phyloP scores from a whole-genome alignment of 2,329 filamentous ascomycete species.

The Botrytis pseudocinerea region DNA sequence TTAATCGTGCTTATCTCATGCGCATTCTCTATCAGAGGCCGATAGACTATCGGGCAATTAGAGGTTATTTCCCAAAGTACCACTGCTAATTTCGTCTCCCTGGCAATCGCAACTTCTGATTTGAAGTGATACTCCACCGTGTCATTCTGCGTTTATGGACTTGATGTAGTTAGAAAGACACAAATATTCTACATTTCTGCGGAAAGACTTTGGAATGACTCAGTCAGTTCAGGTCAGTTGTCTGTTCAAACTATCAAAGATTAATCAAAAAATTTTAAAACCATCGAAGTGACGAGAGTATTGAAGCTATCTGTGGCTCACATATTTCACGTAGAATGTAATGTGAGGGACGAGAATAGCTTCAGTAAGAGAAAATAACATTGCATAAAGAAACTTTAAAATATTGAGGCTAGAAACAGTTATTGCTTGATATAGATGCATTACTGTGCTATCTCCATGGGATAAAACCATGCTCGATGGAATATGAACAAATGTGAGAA shows the following conservation, averaged over 20 bases:
- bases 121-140: not conserved
- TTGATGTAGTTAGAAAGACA: not conserved
- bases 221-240: not conserved
- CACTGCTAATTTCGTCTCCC: not conserved
- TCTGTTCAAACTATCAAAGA: not conserved
- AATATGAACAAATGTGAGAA: too few species aligned
- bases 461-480: not conserved
- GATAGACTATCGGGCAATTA: too few species aligned
- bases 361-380: not conserved
- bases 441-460: too few species aligned
- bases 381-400: too few species aligned
- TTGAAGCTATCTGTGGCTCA: not conserved
- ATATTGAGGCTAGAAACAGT: too few species aligned
- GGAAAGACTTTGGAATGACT: fast-evolving
- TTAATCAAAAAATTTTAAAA: fast-evolving
- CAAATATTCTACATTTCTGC: fast-evolving
- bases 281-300: not conserved
- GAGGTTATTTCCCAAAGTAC: not conserved
- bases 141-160: not conserved
- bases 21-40: not conserved
- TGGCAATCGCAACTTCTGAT: not conserved
- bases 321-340: too few species aligned
- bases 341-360: not conserved
- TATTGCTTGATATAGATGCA: too few species aligned
- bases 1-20: not conserved